Evolutionary conservation across 179 eudicot genomes (phyloP).

Genomic region (Nepenthes alata): DNA sequence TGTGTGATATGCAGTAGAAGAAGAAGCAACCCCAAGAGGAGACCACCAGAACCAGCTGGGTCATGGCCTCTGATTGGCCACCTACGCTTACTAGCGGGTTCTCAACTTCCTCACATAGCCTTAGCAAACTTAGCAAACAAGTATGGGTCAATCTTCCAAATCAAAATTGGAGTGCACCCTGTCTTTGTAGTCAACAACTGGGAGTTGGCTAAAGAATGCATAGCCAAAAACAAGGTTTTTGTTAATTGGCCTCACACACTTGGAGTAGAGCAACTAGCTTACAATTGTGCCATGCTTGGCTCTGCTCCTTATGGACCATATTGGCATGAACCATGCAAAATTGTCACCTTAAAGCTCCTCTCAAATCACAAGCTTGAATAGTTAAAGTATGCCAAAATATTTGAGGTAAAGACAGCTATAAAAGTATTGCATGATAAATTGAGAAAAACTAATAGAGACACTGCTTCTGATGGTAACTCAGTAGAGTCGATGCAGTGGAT

Average conservation of each 20-base stretch:
- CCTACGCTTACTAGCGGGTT: background rate
- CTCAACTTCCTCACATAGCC: background rate
- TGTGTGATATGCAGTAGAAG: background rate
- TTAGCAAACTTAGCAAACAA: background rate
- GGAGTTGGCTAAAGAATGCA: too few relatives aligned
- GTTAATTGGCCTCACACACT: too few relatives aligned
- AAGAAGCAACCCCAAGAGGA: background rate
- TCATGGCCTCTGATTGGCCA: too few relatives aligned
- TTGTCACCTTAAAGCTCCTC: background rate
- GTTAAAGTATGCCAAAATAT: background rate
- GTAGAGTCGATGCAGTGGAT: too few relatives aligned
- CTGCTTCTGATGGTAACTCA: background rate
- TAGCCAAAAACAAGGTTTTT: too few relatives aligned
- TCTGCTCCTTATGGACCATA: constrained; percentile 1
- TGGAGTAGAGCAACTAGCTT: too few relatives aligned
- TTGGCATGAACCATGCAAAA: background rate
- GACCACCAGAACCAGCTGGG: background rate
- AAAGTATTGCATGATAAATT: constrained; percentile 10
- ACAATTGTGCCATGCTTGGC: background rate
- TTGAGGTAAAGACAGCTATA: constrained; percentile 2
- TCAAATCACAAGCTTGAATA: too few relatives aligned
- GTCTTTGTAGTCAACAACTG: too few relatives aligned
- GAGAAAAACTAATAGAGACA: background rate
- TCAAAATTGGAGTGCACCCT: too few relatives aligned
- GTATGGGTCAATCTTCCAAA: too few relatives aligned